These are phyloP conservation scores for Peterozyma toletana DNA, from an alignment of 805 yeast genomes.

Conservation along the genomic window DNA sequence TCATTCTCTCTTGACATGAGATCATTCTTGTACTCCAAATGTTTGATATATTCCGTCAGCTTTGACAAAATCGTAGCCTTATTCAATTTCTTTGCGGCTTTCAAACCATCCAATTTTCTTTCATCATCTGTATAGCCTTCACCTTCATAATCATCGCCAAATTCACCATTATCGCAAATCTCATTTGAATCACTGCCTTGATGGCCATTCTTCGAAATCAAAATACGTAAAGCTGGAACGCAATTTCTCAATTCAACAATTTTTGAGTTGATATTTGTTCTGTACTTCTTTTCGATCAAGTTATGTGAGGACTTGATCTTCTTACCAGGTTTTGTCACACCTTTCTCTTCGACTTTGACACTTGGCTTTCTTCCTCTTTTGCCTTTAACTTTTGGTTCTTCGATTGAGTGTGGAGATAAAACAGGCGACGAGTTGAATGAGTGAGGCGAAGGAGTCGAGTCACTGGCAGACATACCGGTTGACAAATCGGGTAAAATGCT, in stretches of 20 bases:
- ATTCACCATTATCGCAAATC: conserved; percentile 23
- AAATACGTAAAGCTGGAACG: conserved; percentile 54
- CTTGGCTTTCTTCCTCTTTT: conserved; percentile 5
- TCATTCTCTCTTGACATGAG: conserved; percentile 40
- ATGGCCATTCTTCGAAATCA: conserved; percentile 25
- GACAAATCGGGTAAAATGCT: not conserved
- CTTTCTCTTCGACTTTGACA: conserved; percentile 7
- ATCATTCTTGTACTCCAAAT: conserved; percentile 58
- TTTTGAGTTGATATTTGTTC: conserved; percentile 66
- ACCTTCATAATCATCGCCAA: conserved; percentile 38
- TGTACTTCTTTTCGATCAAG: conserved; percentile 64
- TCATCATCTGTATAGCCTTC: conserved; percentile 51
- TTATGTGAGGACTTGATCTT: conserved; percentile 62
- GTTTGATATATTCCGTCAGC: conserved; percentile 73
- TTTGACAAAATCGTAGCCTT: conserved; percentile 72
- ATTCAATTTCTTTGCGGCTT: conserved; percentile 70
- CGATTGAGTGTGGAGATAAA: conserved; percentile 1
- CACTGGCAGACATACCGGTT: conserved; percentile 2
- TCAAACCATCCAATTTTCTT: conserved; percentile 58
- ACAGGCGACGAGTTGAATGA: conserved; percentile 4
- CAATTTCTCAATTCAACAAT: conserved; percentile 57
- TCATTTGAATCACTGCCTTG: conserved; percentile 31
- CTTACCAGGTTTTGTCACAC: conserved; percentile 28
- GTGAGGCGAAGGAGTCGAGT: conserved; percentile 6
- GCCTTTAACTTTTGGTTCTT: not conserved